Base-by-base conservation (phyloP, 768 basidiomycete genomes). In the Asterophora lycoperdoides region DNA sequence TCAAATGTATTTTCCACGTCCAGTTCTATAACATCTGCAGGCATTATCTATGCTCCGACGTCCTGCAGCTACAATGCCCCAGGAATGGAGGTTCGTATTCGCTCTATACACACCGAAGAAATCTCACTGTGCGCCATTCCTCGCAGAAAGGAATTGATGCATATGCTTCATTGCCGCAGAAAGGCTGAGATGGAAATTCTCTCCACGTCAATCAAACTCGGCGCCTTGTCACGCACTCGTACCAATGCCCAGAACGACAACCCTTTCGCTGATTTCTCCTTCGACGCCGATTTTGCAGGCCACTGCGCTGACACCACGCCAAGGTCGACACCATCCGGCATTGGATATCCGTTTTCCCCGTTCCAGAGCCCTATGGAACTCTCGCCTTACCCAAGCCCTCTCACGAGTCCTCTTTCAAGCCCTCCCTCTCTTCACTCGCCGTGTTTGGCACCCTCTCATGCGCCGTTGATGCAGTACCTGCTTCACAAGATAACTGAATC, bases 131-230 rank as follows among this genome's bases (percentile, higher is more conserved):
- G 29, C 30, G 36, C 43, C 46, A 46, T 43, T 32, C 8, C 29
- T 19, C 35, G 7, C 62, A 94, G 93, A 67, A 83, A 80, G 55
- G 92, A 95, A 59, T 79, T 97, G 2, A 74, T 75, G 63, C 73
- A 81, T 55, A 90, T 96, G 79, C 65, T 97, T 30, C 83, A 88
- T 60, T 72, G 68, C 4, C 80, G 89, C n/a, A 80, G 84, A 38
- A 97, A 97, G 66, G 94, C 94, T 3, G 95, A 98, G 66, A 94
- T 94, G 40, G 91, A 98, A 62, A 74, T 89, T 35, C 60, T 90
- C 30, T 66, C 67, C 10, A 59, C 55, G 11, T 59, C 52, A 18
- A 49, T 44, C 30, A 20, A 37, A 32, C 33, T 45, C 39, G 29
- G 33, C 39, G 40, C 19, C 13, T 42, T 54, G 10, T 6, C 20